These are phyloP conservation scores for Tricholoma furcatifolium DNA, from an alignment of 768 basidiomycete species.

Conservation along the genomic window DNA sequence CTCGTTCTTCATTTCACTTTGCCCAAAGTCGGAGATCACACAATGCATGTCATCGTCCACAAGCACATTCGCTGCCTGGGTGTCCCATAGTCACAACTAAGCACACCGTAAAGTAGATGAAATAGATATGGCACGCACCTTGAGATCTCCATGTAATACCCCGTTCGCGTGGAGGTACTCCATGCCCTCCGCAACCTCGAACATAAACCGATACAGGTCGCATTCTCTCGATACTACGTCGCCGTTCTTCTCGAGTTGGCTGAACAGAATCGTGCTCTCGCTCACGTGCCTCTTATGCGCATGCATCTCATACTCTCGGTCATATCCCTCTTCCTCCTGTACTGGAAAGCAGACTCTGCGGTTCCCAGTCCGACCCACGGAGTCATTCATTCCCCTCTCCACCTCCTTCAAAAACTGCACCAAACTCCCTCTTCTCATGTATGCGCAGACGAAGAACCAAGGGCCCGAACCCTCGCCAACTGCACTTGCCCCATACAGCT, in stretches of 20 bases:
- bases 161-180: conserved; percentile 69
- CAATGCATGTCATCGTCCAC: conserved; percentile 67
- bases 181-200: conserved; percentile 81
- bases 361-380: conserved; percentile 4
- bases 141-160: conserved; percentile 80
- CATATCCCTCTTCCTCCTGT: conserved; percentile 2
- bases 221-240: conserved; percentile 13
- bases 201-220: conserved; percentile 59
- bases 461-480: conserved; percentile 63
- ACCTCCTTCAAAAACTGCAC: conserved; percentile 52
- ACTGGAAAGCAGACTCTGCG: conserved; percentile 7
- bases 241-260: not conserved
- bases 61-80: conserved; percentile 75
- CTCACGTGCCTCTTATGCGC: not conserved
- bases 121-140: conserved; percentile 42
- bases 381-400: conserved; percentile 9
- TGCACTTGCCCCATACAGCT: conserved; percentile 74
- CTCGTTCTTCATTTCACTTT: conserved; percentile 77
- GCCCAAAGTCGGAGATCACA: conserved; percentile 81
- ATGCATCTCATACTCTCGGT: not conserved
- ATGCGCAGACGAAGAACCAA: conserved; percentile 80
- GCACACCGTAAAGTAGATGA: not conserved
- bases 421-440: conserved; percentile 64
- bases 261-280: not conserved
- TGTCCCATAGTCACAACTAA: not conserved